Conservation (phyloP, 768 basidiomycete species). For the Polyporus arcularius region DNA sequence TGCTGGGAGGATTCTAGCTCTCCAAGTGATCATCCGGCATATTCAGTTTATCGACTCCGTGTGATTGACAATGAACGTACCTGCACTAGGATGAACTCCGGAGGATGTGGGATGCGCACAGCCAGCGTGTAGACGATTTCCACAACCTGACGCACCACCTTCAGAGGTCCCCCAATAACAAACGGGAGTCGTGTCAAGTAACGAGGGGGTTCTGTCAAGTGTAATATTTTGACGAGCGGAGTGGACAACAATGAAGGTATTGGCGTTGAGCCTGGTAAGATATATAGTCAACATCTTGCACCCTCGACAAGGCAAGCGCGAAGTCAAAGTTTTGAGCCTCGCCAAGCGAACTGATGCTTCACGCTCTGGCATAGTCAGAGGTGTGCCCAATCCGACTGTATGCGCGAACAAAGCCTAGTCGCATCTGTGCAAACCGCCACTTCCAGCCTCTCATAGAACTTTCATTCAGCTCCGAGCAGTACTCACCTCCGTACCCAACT, state of each 20-base stretch:
- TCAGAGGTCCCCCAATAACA: constrained; percentile 74
- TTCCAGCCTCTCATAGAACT: too few species aligned
- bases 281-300: not conserved
- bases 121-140: constrained; percentile 65
- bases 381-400: too few species aligned
- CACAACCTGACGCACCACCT: constrained; percentile 70
- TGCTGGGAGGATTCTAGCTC: constrained; percentile 90
- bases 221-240: constrained; percentile 63
- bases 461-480: not conserved
- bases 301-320: not conserved
- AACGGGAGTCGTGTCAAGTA: constrained; percentile 61
- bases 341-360: not conserved
- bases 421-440: too few species aligned
- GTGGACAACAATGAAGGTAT: constrained; percentile 69
- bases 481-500: constrained; percentile 83
- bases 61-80: constrained; percentile 38
- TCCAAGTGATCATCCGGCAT: not conserved
- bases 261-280: constrained; percentile 66
- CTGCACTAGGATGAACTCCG: constrained; percentile 88
- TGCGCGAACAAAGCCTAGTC: too few species aligned
- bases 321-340: not conserved
- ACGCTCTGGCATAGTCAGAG: too few species aligned
- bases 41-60: not conserved
- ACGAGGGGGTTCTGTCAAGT: constrained; percentile 65
- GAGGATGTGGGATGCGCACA: constrained; percentile 60